Evolutionary conservation across 179 eudicot species (phyloP).

Genomic region (Drosera spatulata): DNA sequence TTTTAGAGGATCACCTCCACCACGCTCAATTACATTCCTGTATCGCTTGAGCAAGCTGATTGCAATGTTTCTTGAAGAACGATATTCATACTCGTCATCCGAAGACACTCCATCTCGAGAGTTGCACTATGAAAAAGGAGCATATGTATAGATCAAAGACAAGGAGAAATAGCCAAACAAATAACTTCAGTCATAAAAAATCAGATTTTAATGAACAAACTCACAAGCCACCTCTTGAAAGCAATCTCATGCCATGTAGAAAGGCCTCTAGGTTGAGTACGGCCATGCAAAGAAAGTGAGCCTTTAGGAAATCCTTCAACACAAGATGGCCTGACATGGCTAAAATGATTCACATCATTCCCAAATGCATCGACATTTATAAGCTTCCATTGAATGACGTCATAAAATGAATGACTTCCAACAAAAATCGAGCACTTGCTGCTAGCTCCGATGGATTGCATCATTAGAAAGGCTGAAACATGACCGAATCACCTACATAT

Average conservation of each 20-base stretch:
- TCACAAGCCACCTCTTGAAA: slow-evolving; percentile 66
- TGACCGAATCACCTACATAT: slow-evolving; percentile 31
- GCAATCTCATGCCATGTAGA: slow-evolving; percentile 29
- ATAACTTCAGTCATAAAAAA: not conserved
- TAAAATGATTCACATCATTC: slow-evolving; percentile 15
- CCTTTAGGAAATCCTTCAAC: slow-evolving; percentile 24
- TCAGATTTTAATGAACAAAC: not conserved
- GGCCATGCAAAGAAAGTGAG: slow-evolving; percentile 29
- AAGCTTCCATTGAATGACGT: slow-evolving; percentile 22
- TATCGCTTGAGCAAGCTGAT: slow-evolving; percentile 81
- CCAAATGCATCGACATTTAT: slow-evolving; percentile 19
- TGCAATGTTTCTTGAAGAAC: slow-evolving; percentile 90
- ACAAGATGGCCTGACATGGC: slow-evolving; percentile 19
- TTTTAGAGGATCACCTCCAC: slow-evolving; percentile 84
- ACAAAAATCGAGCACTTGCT: slow-evolving; percentile 22
- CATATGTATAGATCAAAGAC: not conserved
- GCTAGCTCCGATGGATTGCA: slow-evolving; percentile 30
- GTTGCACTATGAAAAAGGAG: slow-evolving; percentile 43
- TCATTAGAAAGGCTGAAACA: slow-evolving; percentile 59
- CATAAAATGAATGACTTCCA: slow-evolving; percentile 21
- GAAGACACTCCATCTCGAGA: slow-evolving; percentile 44
- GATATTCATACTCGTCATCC: slow-evolving; percentile 58
- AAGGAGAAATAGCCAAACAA: not conserved
- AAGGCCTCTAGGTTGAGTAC: slow-evolving; percentile 23
- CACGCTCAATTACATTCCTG: slow-evolving; percentile 71